These are phyloP conservation scores for Pseudocercospora eumusae DNA, from an alignment of 2,329 filamentous ascomycete species.

Conservation along the genomic window DNA sequence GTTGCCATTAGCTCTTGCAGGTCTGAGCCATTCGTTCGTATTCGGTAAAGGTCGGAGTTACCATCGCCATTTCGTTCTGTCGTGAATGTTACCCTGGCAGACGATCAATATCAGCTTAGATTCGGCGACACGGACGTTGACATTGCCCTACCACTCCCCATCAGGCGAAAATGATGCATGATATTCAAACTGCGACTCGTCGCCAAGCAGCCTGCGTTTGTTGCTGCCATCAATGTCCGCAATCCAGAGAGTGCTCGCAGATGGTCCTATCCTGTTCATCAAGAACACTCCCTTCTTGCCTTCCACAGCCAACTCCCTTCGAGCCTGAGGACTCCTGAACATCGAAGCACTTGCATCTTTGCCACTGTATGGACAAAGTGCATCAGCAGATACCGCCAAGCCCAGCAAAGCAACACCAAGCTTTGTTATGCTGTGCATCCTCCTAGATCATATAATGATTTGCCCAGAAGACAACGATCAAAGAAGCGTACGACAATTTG, in stretches of 20 bases:
- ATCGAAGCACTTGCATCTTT: background rate
- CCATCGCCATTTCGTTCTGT: slow-evolving; percentile 20
- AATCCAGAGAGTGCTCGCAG: slow-evolving; percentile 15
- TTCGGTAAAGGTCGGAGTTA: slow-evolving; percentile 20
- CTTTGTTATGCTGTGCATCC: background rate
- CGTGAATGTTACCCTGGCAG: slow-evolving; percentile 16
- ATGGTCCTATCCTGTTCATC: slow-evolving; percentile 21
- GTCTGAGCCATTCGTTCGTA: slow-evolving; percentile 16
- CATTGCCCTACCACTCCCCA: slow-evolving; percentile 13
- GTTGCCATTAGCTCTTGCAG: slow-evolving; percentile 19
- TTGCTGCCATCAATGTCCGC: slow-evolving; percentile 18
- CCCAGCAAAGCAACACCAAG: background rate
- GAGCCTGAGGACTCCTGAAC: background rate
- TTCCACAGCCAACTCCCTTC: slow-evolving; percentile 6
- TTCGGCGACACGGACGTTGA: background rate
- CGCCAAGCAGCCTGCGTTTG: slow-evolving; percentile 16
- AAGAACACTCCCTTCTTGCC: slow-evolving; percentile 20
- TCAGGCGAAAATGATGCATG: slow-evolving; percentile 18
- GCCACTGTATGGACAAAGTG: slow-evolving; percentile 1
- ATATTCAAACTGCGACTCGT: slow-evolving; percentile 14
- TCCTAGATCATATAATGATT: background rate
- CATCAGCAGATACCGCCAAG: background rate
- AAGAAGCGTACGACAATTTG: background rate
- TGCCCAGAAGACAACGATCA: background rate
- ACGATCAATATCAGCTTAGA: background rate